These are phyloP conservation scores for Paecilomyces fulvus DNA, from an alignment of 2,329 filamentous ascomycete species.

Conservation along the genomic window DNA sequence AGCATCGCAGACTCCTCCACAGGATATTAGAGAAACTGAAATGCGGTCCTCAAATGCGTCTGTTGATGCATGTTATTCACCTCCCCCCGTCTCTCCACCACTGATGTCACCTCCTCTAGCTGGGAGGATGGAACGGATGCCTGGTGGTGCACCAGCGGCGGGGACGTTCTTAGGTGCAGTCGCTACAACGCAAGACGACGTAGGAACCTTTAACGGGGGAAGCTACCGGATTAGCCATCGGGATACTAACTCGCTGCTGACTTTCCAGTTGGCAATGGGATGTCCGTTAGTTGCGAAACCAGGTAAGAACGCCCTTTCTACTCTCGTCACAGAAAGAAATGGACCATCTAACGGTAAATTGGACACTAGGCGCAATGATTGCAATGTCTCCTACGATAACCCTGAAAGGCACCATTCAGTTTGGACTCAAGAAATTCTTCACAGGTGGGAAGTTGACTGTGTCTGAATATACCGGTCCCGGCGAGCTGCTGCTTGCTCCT, in stretches of 20 bases:
- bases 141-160: constrained; percentile 37
- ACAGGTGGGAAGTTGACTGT: constrained; percentile 68
- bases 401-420: constrained; percentile 73
- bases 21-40: constrained; percentile 88
- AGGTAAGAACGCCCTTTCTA: constrained; percentile 35
- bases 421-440: constrained; percentile 86
- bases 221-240: constrained; percentile 90
- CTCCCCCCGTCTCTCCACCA: constrained; percentile 7
- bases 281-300: constrained; percentile 77
- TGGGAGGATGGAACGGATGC: constrained; percentile 16
- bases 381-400: constrained; percentile 87
- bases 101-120: constrained; percentile 12
- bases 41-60: constrained; percentile 88
- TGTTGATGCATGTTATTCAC: constrained; percentile 79
- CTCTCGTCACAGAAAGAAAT: neutral
- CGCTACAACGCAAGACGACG: constrained; percentile 64
- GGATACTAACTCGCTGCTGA: constrained; percentile 84
- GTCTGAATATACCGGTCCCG: constrained; percentile 79
- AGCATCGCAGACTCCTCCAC: constrained; percentile 71
- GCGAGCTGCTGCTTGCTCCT: constrained; percentile 80
- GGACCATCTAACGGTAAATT: neutral
- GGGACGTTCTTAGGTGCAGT: constrained; percentile 57
- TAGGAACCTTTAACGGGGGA: constrained; percentile 95
- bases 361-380: constrained; percentile 66
- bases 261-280: constrained; percentile 80